phyloP scores from a whole-genome alignment of 768 basidiomycete genomes.

The Calocybe indica region DNA sequence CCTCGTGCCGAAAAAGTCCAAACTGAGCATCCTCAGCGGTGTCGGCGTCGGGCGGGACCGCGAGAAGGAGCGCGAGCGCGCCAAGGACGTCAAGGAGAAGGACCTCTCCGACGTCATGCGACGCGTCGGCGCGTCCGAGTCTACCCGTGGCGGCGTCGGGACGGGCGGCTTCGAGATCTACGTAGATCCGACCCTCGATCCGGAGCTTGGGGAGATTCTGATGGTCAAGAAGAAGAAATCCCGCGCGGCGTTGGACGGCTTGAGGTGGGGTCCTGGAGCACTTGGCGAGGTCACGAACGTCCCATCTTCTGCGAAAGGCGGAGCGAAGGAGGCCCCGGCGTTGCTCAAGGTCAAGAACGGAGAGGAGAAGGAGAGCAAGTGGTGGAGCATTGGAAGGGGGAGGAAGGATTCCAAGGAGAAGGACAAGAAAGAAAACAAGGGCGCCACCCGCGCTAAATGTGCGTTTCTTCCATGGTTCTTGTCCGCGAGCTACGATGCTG shows the following conservation, averaged over 20 bases:
- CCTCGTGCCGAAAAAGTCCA: conserved; percentile 72
- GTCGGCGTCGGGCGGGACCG: conserved; percentile 15
- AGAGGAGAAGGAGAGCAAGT: conserved; percentile 40
- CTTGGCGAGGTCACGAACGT: conserved; percentile 59
- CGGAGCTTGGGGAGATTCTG: conserved; percentile 62
- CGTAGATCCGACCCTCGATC: conserved; percentile 60
- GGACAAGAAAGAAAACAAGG: conserved; percentile 27
- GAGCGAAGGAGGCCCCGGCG: conserved; percentile 17
- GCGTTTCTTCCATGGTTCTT: not conserved
- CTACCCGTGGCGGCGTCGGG: conserved; percentile 4
- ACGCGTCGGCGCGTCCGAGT: conserved; percentile 36
- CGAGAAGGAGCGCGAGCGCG: conserved; percentile 16
- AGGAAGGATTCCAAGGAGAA: conserved; percentile 68
- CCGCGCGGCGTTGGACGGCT: conserved; percentile 51
- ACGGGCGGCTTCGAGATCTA: conserved; percentile 63
- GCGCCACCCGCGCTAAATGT: conserved; percentile 34
- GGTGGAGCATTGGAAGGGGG: conserved; percentile 80
- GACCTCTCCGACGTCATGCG: conserved; percentile 61
- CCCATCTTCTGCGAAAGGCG: conserved; percentile 16
- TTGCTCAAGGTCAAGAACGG: conserved; percentile 30
- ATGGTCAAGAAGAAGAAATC: conserved; percentile 78
- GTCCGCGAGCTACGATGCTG: not conserved
- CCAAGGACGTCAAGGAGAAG: conserved; percentile 12
- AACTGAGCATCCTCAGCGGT: conserved; percentile 37
- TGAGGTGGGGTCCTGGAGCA: conserved; percentile 40